Percentiles rank a stretch among this genome's conserved stretches.
Evolutionary conservation across 2,329 filamentous ascomycete genomes (phyloP).

Genomic region (Beauveria brongniartii): DNA sequence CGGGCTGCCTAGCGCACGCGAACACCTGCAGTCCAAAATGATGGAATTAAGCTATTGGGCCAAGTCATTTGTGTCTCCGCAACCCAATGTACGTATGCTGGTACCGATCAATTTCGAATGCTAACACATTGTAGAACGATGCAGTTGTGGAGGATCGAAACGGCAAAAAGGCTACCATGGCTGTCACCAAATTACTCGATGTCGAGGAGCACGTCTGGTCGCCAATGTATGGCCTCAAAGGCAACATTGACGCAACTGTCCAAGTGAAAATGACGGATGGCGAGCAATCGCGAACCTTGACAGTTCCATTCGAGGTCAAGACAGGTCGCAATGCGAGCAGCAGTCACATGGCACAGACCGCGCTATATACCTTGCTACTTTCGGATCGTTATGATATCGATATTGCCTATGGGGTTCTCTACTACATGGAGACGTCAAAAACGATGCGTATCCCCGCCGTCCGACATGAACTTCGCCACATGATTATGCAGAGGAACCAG

Average conservation of each 20-base stretch:
- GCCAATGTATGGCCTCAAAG: conserved; percentile 92
- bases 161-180: conserved; percentile 68
- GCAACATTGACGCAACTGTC: conserved; percentile 95
- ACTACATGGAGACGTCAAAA: conserved; percentile 88
- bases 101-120: not conserved
- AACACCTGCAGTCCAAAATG: conserved; percentile 78
- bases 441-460: conserved; percentile 80
- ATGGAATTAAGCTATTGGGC: conserved; percentile 79
- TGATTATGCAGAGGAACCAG: conserved; percentile 93
- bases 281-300: conserved; percentile 58
- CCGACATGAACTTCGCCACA: conserved; percentile 81
- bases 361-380: conserved; percentile 83
- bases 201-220: conserved; percentile 99
- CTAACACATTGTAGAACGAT: conserved; percentile 41
- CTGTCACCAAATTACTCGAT: conserved; percentile 87
- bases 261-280: conserved; percentile 75
- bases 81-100: conserved; percentile 50
- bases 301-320: conserved; percentile 91
- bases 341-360: conserved; percentile 86
- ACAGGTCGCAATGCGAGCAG: conserved; percentile 79
- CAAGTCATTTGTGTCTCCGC: conserved; percentile 63
- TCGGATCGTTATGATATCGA: conserved; percentile 94
- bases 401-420: conserved; percentile 81
- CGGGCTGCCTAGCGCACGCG: conserved; percentile 60
- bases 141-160: conserved; percentile 74